These are phyloP conservation scores for Nemania bipapillata DNA, from an alignment of 2,329 filamentous ascomycete genomes.

Conservation along the genomic window DNA sequence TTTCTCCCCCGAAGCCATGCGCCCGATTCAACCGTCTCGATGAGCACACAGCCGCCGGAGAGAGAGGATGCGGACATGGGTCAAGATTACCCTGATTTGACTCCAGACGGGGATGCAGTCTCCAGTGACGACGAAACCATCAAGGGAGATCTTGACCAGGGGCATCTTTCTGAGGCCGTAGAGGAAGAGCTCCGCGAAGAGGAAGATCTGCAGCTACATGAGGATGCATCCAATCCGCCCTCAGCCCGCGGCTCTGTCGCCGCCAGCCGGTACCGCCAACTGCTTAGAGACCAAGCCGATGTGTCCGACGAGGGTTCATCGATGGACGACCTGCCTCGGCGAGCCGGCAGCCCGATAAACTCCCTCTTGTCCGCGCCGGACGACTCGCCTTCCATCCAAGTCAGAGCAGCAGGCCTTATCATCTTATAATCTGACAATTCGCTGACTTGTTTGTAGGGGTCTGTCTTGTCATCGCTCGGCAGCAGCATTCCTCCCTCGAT, in stretches of 20 bases:
- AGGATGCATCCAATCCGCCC: conserved; percentile 43
- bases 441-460: conserved; percentile 60
- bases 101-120: conserved; percentile 54
- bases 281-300: conserved; percentile 59
- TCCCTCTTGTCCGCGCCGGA: conserved; percentile 80
- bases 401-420: conserved; percentile 53
- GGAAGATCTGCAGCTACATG: no score
- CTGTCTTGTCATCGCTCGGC: conserved; percentile 72
- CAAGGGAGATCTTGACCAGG: conserved; percentile 53
- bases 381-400: conserved; percentile 84
- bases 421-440: conserved; percentile 15
- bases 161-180: conserved; percentile 52
- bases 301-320: conserved; percentile 63
- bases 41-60: conserved; percentile 48
- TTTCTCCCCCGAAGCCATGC: conserved; percentile 44
- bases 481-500: conserved; percentile 78
- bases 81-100: conserved; percentile 59
- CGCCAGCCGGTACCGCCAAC: conserved; percentile 58
- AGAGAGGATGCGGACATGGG: conserved; percentile 58
- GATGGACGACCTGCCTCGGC: conserved; percentile 63
- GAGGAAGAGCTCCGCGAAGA: conserved; percentile 52
- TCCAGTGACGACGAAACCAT: conserved; percentile 59
- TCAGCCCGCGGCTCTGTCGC: conserved; percentile 53
- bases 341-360: conserved; percentile 73
- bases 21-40: conserved; percentile 44